Evolutionary conservation across 139 green algal genomes (phyloP).

Genomic region (Desmodesmus armatus): DNA sequence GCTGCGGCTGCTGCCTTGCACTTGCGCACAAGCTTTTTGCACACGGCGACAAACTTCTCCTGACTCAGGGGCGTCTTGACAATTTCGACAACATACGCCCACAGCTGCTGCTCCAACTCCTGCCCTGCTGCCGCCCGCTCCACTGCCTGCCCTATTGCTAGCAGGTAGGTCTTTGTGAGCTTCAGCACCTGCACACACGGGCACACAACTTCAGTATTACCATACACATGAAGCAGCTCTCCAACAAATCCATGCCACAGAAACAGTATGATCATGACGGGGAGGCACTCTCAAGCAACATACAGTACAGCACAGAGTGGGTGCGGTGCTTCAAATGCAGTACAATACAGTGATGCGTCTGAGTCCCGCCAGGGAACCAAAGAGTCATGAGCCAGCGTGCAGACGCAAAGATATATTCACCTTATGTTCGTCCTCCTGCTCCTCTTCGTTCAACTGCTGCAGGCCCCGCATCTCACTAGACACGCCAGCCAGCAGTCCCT

Average conservation of each 20-base stretch:
- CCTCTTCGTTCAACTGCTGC: slow-evolving; percentile 4
- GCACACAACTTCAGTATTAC: not conserved
- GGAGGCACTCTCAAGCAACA: too few species aligned
- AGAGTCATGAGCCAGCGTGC: too few species aligned
- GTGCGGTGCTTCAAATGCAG: too few species aligned
- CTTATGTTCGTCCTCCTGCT: slow-evolving; percentile 13
- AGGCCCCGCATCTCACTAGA: slow-evolving; percentile 11
- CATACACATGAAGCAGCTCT: not conserved
- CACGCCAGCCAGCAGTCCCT: not conserved
- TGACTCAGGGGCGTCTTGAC: not conserved
- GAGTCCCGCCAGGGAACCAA: too few species aligned
- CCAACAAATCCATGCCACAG: too few species aligned
- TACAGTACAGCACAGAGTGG: too few species aligned
- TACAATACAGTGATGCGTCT: too few species aligned
- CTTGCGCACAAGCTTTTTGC: not conserved
- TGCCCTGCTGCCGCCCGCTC: slow-evolving; percentile 30
- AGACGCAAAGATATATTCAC: too few species aligned
- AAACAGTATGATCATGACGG: too few species aligned
- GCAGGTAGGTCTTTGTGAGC: slow-evolving; percentile 52
- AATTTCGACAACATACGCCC: not conserved
- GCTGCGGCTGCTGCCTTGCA: not conserved
- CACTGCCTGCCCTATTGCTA: slow-evolving; percentile 49
- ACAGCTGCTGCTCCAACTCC: slow-evolving; percentile 17
- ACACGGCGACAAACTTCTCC: not conserved
- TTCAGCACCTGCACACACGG: too few species aligned